Evolutionary conservation across 2,329 filamentous ascomycete species (phyloP), one percentile per base, ranked within the genome.

Genomic region (Botrytis byssoidea): DNA sequence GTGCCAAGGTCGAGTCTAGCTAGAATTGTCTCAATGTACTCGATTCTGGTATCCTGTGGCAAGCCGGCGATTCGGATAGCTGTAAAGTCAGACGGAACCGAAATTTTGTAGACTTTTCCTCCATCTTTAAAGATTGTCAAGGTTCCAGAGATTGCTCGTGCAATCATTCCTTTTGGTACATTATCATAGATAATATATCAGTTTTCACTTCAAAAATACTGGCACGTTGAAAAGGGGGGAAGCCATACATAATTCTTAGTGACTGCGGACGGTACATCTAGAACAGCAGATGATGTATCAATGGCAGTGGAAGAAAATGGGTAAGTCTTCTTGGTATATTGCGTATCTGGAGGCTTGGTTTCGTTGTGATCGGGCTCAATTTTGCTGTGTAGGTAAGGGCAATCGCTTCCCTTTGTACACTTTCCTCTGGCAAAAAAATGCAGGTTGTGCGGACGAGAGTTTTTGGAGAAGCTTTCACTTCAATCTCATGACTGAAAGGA

Each of bases 1-100:
- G 74, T 8, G 6, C 76, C 60, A 40, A 77, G 75, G 40, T 72
- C 74, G 44, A 79, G 71, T 32, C 32, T 71, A 73, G 60, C 65
- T 72, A 78, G 68, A 20, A 77, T 73, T 1, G 70, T 61, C 60
- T 74, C 72, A 1, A 76, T 59, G 44, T 68, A 59, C 76, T 63
- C 68, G 55, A 73, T 64, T 18, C 73, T 74, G 57, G 70, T 76
- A 71, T 67, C 74, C 65, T 71, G 59, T 22, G 72, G 40, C 64
- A 79, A 63, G 29, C 76, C 77, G 10, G 60, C 75, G 35, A 80
- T 77, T 25, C 73, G 75, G 35, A 75, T 75, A 57, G 74, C 64
- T 61, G 78, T 79, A 57, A 79, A 79, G 63, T 79, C 79, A 44
- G 75, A 59, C 7, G 78, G 76, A n/a, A 79, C 72, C 40, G 75